Evolutionary conservation across 805 yeast species (phyloP).

Genomic region (Ogataea zsoltii): DNA sequence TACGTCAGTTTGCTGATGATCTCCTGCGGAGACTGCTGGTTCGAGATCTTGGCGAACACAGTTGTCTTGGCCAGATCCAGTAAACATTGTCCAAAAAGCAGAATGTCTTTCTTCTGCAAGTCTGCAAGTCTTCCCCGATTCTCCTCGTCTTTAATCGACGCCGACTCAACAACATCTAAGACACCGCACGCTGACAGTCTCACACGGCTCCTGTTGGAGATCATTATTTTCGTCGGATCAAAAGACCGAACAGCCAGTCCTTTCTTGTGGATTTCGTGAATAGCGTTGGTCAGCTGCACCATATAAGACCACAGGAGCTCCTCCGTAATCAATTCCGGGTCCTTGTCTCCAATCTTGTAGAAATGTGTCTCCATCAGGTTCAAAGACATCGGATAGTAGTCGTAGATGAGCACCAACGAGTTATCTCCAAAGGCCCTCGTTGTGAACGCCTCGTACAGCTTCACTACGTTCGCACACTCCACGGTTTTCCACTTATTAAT

Average conservation of each 20-base stretch:
- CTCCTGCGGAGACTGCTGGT: conserved; percentile 17
- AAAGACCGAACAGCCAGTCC: conserved; percentile 64
- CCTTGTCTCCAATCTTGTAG: conserved; percentile 38
- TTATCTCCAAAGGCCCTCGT: conserved; percentile 82
- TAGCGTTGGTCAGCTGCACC: conserved; percentile 71
- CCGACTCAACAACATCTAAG: conserved; percentile 56
- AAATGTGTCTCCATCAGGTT: conserved; percentile 73
- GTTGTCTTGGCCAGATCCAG: conserved; percentile 50
- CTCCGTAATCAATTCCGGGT: conserved; percentile 57
- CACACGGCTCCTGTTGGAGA: conserved; percentile 70
- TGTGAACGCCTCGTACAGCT: conserved; percentile 79
- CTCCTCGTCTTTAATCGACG: conserved; percentile 35
- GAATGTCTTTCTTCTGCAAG: conserved; percentile 49
- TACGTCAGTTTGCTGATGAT: conserved; percentile 35
- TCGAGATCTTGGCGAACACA: conserved; percentile 23
- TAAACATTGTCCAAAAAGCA: conserved; percentile 59
- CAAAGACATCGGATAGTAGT: conserved; percentile 75
- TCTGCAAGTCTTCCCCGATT: conserved; percentile 15
- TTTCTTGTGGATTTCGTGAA: conserved; percentile 63
- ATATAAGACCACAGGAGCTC: conserved; percentile 73
- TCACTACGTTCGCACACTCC: conserved; percentile 59
- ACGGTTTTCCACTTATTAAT: conserved; percentile 69
- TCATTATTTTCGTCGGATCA: conserved; percentile 67
- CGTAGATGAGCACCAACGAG: conserved; percentile 77
- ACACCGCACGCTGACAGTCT: conserved; percentile 73